Conservation (phyloP, 169 alveolate species). For the Eimeria necatrix region DNA sequence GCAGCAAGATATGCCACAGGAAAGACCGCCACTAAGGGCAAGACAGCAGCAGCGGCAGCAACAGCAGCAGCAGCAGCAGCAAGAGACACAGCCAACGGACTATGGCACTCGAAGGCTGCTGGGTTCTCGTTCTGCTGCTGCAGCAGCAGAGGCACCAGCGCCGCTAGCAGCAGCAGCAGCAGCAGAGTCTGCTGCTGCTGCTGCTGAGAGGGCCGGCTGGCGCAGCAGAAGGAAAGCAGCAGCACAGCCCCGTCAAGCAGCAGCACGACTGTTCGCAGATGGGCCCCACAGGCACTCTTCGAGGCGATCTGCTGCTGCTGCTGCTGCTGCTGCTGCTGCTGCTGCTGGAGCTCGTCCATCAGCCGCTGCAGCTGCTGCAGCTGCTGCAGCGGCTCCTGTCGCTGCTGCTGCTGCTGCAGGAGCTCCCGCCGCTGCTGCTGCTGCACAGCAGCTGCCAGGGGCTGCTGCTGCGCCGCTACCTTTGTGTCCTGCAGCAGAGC, state of each 20-base stretch:
- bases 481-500: too few relatives aligned
- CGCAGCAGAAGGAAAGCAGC: constrained; percentile 23
- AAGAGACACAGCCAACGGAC: background rate
- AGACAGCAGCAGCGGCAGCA: background rate
- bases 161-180: constrained; percentile 27
- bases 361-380: constrained; percentile 10
- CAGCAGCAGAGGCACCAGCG: background rate
- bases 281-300: background rate
- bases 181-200: background rate
- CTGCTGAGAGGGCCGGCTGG: background rate
- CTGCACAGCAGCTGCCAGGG: background rate
- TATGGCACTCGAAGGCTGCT: too few relatives aligned
- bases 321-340: constrained; percentile 48
- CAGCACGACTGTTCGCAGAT: background rate
- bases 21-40: background rate
- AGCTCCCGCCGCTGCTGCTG: background rate
- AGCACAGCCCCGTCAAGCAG: constrained; percentile 54
- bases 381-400: constrained; percentile 20
- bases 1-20: constrained; percentile 8
- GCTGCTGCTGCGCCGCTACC: constrained; percentile 26
- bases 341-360: background rate
- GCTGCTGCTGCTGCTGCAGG: constrained; percentile 64
- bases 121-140: background rate
- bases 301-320: constrained; percentile 55
- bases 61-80: constrained; percentile 67